Conservation (phyloP, 2,329 filamentous ascomycete genomes). For the Stachybotrys echinatus region DNA sequence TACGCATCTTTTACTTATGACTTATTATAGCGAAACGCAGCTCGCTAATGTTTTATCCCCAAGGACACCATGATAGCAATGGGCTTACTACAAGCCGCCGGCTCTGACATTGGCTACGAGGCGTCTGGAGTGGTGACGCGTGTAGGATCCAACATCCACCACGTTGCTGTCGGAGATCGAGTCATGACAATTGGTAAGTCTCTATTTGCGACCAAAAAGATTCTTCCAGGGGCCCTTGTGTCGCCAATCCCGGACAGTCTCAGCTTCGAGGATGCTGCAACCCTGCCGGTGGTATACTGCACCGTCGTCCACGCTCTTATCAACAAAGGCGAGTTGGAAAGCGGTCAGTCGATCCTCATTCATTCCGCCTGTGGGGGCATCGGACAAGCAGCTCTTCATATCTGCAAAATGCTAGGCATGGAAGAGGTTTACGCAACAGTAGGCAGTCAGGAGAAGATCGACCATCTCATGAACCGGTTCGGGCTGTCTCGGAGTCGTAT, state of each 20-base stretch:
- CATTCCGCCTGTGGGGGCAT: conserved; percentile 21
- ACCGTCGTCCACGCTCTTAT: conserved; percentile 27
- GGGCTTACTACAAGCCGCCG: conserved; percentile 1
- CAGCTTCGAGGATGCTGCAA: conserved; percentile 1
- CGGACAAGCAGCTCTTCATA: conserved; percentile 15
- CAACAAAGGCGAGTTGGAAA: conserved; percentile 19
- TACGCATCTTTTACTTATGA: neutral
- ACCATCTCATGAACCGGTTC: no score
- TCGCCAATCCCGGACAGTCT: neutral
- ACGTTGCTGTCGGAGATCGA: conserved; percentile 6
- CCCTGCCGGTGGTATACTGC: conserved; percentile 13
- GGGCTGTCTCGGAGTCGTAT: no score
- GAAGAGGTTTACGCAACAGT: no score
- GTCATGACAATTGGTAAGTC: neutral
- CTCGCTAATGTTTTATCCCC: no score
- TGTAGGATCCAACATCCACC: conserved; percentile 6
- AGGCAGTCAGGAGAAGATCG: no score
- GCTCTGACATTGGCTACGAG: conserved; percentile 8
- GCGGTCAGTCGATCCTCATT: conserved; percentile 19
- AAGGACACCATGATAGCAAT: conserved; percentile 5
- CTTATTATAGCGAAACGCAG: neutral
- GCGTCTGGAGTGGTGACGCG: conserved; percentile 12
- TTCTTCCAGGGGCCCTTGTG: conserved; percentile 1
- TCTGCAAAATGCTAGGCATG: neutral
- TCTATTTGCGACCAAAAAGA: neutral